Base-by-base conservation (phyloP, 805 yeast genomes). In the Clavispora carvajalis region DNA sequence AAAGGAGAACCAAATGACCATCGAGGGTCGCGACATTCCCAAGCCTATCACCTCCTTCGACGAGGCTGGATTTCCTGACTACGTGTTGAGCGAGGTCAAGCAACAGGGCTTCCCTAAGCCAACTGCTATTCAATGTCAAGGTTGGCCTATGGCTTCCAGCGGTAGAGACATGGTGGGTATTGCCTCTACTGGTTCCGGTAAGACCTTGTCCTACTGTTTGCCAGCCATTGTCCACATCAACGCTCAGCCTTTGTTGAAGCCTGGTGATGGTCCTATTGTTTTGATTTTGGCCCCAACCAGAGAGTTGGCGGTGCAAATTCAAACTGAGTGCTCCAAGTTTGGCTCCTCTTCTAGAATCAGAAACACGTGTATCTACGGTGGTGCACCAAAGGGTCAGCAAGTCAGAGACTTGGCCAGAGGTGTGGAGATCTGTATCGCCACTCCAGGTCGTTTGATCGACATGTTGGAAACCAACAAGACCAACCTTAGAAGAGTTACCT, bases 121-220 rank as follows among this genome's bases (percentile, higher is more conserved):
- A 57, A 93, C 99, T 42, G 89, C 88, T 52, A 93, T 93, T 60
- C 99, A 93, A 74, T 88, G 96, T 69, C 99, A 93, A 74, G 99
- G 99, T 74, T 93, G 99, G 99, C 99, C 99, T 49, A 93, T 93
- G 99, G 99, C 99, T 59, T 75, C 90, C 44, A 81, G 91, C 56
- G 99, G 99, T 74, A 87, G 98, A 73, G 98, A 93, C 65, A 85
- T 93, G 91, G 86, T 93, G 68, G 99, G 99, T 77, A 84, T 93
- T 65, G 98, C 99, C 43, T 85, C 96, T 54, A 93, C 99, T 53
- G 99, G 99, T 71, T 90, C 97, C 41, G 99, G 99, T 77, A 93
- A 93, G 76, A 93, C 99, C 48, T 76, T 93, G 57, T 87, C 97
- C 31, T 93, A 91, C 76, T 88, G 96, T 75, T 76, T 93, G 60